A percentile compares a stretch with the other conserved stretches of the same genome.
Conservation (phyloP, 305 asterid species). For the Solanum hybrid region DNA sequence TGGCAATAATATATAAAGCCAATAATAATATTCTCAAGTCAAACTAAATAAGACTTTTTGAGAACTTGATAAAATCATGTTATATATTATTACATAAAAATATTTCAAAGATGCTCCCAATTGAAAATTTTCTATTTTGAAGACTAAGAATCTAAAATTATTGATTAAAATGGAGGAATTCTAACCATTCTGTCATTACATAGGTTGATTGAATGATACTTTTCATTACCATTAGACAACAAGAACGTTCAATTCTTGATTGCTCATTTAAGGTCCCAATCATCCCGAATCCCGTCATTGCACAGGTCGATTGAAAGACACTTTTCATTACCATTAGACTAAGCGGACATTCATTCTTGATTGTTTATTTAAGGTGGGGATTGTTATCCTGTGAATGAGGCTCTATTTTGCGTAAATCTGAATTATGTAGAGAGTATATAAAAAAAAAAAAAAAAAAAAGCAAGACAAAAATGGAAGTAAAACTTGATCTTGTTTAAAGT, state of each 20-base stretch:
- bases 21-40: slow-evolving; percentile 3
- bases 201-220: not conserved
- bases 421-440: too few species aligned
- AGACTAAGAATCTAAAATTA: too few species aligned
- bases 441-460: not conserved
- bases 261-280: not conserved
- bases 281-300: not conserved
- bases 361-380: not conserved
- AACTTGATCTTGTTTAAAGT: not conserved
- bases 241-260: not conserved
- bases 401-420: too few species aligned
- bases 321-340: not conserved
- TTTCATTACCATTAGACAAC: too few species aligned
- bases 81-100: not conserved
- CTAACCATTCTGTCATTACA: accelerated
- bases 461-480: not conserved
- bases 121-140: too few species aligned
- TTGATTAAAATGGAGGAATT: too few species aligned
- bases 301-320: not conserved
- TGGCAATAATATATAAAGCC: not conserved
- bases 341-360: not conserved
- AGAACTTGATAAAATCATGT: not conserved
- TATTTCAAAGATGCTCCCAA: too few species aligned
- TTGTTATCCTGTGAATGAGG: too few species aligned
- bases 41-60: not conserved